These are phyloP conservation scores for Yamadazyma trypodendri DNA, from an alignment of 1,139 yeast genomes.

Conservation along the genomic window DNA sequence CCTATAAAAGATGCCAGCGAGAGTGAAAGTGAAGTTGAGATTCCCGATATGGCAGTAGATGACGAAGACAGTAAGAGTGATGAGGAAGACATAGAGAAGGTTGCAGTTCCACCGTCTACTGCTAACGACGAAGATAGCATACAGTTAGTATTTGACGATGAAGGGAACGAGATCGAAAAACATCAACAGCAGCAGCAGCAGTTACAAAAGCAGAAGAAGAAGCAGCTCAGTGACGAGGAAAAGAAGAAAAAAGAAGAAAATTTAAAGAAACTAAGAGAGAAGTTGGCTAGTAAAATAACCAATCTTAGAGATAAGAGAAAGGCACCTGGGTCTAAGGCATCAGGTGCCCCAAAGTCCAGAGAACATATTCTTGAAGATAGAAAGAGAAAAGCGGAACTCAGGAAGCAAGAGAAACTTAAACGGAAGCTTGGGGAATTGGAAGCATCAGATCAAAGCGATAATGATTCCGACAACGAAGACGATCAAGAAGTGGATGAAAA, in stretches of 20 bases:
- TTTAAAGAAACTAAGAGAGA: slow-evolving; percentile 63
- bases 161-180: slow-evolving; percentile 58
- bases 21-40: slow-evolving; percentile 16
- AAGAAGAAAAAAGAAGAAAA: slow-evolving; percentile 52
- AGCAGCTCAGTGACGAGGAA: slow-evolving; percentile 42
- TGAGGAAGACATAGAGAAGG: slow-evolving; percentile 13
- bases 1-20: slow-evolving; percentile 17
- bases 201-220: slow-evolving; percentile 19
- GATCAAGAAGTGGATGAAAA: slow-evolving; percentile 33
- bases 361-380: slow-evolving; percentile 70
- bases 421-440: slow-evolving; percentile 39
- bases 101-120: slow-evolving; percentile 6
- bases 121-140: slow-evolving; percentile 13
- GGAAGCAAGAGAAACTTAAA: slow-evolving; percentile 33
- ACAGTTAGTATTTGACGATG: slow-evolving; percentile 69
- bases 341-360: slow-evolving; percentile 81
- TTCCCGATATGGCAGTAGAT: slow-evolving; percentile 17
- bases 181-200: slow-evolving; percentile 18
- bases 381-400: slow-evolving; percentile 42
- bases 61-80: slow-evolving; percentile 16
- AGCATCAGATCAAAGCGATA: slow-evolving; percentile 24
- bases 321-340: slow-evolving; percentile 81
- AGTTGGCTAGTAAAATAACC: slow-evolving; percentile 71
- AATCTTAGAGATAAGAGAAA: slow-evolving; percentile 75
- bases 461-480: slow-evolving; percentile 31